A percentile compares a stretch with the other conserved stretches of the same genome.
phyloP scores from a whole-genome alignment of 345 rosid genomes.

The Eucalyptus sideroxylon region DNA sequence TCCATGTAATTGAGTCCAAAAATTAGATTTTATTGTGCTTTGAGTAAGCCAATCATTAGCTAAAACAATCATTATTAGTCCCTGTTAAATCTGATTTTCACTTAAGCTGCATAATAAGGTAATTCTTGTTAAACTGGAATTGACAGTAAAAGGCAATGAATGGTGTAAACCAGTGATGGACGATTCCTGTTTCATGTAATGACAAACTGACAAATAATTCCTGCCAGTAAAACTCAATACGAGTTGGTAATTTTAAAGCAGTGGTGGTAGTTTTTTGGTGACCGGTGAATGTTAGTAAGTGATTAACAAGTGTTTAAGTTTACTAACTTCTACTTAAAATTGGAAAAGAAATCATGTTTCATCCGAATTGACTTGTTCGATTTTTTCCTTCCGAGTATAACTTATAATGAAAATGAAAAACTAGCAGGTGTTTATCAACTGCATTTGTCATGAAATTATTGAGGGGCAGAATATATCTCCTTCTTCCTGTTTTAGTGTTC shows the following conservation, averaged over 20 bases:
- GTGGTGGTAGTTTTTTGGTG: not conserved
- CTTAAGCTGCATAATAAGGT: not conserved
- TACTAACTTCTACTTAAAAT: too few species aligned
- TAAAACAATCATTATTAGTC: not conserved
- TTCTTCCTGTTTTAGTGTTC: not conserved
- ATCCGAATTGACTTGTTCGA: not conserved
- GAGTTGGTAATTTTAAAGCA: not conserved
- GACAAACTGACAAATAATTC: not conserved
- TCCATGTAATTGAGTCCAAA: not conserved
- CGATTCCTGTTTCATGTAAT: not conserved
- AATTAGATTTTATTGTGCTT: not conserved
- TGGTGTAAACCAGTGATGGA: not conserved
- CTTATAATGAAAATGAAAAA: not conserved
- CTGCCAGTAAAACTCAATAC: not conserved
- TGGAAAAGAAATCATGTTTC: not conserved
- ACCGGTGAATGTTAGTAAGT: not conserved
- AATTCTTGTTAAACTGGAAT: too few species aligned
- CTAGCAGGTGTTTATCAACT: not conserved
- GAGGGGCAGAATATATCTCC: not conserved
- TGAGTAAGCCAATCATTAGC: not conserved
- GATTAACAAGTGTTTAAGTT: not conserved
- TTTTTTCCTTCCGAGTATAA: not conserved
- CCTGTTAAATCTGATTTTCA: not conserved
- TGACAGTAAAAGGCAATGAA: not conserved
- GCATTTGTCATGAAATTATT: not conserved